A percentile compares a stretch with the other conserved stretches of the same genome.
Conservation (phyloP, 495 filamentous ascomycete genomes). For the Penicillium taxi region DNA sequence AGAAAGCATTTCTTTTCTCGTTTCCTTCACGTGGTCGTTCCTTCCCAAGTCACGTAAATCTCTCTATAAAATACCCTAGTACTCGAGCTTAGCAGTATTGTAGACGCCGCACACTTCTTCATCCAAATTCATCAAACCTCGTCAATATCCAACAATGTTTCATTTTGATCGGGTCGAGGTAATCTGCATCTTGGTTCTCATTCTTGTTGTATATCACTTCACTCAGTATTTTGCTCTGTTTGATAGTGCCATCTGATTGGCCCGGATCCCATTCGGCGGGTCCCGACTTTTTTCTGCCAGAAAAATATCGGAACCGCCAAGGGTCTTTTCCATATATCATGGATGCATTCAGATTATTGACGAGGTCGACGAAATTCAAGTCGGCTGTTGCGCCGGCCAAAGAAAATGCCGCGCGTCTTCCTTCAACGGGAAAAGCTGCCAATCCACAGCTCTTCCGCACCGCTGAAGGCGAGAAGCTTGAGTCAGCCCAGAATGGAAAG, state of each 20-base stretch:
- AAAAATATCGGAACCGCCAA: slow-evolving; percentile 23
- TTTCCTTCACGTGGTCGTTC: slow-evolving; percentile 2
- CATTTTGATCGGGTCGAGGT: background rate
- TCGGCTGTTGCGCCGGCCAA: slow-evolving; percentile 17
- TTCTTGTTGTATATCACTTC: background rate
- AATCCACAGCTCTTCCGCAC: slow-evolving; percentile 50
- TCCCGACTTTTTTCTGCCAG: slow-evolving; percentile 18
- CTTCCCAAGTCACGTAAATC: no score
- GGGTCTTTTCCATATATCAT: slow-evolving; percentile 22
- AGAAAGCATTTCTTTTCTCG: slow-evolving; percentile 10
- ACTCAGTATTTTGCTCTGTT: no score
- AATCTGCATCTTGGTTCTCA: background rate
- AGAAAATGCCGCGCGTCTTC: slow-evolving; percentile 25
- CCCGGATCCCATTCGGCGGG: slow-evolving; percentile 21
- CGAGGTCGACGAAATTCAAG: slow-evolving; percentile 47
- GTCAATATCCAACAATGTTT: background rate
- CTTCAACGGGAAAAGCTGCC: slow-evolving; percentile 41
- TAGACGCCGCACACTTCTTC: no score
- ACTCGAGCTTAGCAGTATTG: no score
- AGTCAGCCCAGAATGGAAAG: slow-evolving; percentile 27
- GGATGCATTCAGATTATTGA: slow-evolving; percentile 49
- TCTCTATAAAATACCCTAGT: no score
- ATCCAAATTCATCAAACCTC: background rate
- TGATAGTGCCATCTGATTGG: slow-evolving; percentile 39
- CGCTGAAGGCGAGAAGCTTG: slow-evolving; percentile 25